Evolutionary conservation across 495 filamentous ascomycete genomes (phyloP).

Genomic region (Mycothermus thermophilus): DNA sequence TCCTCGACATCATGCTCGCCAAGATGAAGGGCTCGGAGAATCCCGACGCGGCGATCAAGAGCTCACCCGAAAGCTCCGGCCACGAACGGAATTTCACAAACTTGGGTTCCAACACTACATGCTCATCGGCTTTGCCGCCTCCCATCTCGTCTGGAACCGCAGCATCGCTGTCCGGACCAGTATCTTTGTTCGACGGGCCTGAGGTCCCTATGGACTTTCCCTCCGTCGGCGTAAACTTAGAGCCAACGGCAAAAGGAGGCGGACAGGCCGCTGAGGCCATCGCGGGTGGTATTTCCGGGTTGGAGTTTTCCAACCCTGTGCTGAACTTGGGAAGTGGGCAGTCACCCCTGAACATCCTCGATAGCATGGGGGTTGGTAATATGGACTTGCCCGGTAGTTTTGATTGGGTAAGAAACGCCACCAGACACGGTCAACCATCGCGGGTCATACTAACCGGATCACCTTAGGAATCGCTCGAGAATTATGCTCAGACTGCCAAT

Average conservation of each 20-base stretch:
- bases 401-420: conserved; percentile 56
- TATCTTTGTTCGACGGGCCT: too few relatives aligned
- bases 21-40: conserved; percentile 44
- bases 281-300: conserved; percentile 15
- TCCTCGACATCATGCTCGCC: conserved; percentile 63
- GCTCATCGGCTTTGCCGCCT: too few relatives aligned
- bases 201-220: too few relatives aligned
- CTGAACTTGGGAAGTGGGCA: conserved; percentile 38
- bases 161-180: too few relatives aligned
- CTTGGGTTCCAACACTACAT: too few relatives aligned
- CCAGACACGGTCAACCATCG: too few relatives aligned
- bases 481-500: conserved; percentile 33
- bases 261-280: too few relatives aligned
- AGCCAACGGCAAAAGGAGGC: too few relatives aligned
- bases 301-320: conserved; percentile 42
- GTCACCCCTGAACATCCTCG: conserved; percentile 42
- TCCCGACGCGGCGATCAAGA: conserved; percentile 7
- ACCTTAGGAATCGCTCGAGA: conserved; percentile 33
- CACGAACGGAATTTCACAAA: too few relatives aligned
- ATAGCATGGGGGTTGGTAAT: conserved; percentile 27
- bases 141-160: too few relatives aligned
- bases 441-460: too few relatives aligned
- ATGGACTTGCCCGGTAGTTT: conserved; percentile 43
- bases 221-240: too few relatives aligned
- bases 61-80: conserved; percentile 6